phyloP scores from a whole-genome alignment of 495 filamentous ascomycete species.

The Penicillium waksmanii region DNA sequence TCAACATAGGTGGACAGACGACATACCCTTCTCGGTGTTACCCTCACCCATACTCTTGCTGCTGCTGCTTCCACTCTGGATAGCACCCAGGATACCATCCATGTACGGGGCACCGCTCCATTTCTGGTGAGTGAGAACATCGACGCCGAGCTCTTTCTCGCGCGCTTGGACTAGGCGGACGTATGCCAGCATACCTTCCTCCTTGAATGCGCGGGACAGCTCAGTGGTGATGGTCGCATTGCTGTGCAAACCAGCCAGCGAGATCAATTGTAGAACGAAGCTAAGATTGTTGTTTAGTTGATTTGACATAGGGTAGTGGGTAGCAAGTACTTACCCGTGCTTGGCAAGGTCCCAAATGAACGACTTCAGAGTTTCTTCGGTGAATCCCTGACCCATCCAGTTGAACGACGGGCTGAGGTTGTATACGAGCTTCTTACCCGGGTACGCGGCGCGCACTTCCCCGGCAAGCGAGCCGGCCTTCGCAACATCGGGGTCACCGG shows the following conservation, averaged over 20 bases:
- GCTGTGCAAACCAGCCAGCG: conserved; percentile 85
- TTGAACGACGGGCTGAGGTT: conserved; percentile 97
- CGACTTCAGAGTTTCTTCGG: conserved; percentile 71
- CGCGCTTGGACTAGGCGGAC: conserved; percentile 84
- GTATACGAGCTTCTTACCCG: conserved; percentile 90
- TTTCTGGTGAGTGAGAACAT: conserved; percentile 97
- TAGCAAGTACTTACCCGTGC: conserved; percentile 61
- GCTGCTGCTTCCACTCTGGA: conserved; percentile 86
- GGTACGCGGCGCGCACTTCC: conserved; percentile 65
- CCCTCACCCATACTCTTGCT: conserved; percentile 85
- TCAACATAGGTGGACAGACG: not conserved
- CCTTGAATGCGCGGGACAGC: conserved; percentile 79
- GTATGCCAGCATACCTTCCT: conserved; percentile 93
- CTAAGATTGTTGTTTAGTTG: conserved; percentile 30
- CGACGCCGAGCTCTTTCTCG: conserved; percentile 91
- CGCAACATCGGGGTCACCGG: conserved; percentile 79
- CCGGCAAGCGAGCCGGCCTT: conserved; percentile 75
- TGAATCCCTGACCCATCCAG: conserved; percentile 95
- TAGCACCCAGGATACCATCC: conserved; percentile 88
- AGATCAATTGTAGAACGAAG: conserved; percentile 92
- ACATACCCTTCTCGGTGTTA: conserved; percentile 68
- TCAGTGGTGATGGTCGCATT: conserved; percentile 87
- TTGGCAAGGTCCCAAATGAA: conserved; percentile 97
- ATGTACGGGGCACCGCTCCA: conserved; percentile 95
- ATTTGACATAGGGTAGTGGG: too few relatives aligned